Evolutionary conservation across 805 yeast species (phyloP).

Genomic region (Monosporozyma aquatica): DNA sequence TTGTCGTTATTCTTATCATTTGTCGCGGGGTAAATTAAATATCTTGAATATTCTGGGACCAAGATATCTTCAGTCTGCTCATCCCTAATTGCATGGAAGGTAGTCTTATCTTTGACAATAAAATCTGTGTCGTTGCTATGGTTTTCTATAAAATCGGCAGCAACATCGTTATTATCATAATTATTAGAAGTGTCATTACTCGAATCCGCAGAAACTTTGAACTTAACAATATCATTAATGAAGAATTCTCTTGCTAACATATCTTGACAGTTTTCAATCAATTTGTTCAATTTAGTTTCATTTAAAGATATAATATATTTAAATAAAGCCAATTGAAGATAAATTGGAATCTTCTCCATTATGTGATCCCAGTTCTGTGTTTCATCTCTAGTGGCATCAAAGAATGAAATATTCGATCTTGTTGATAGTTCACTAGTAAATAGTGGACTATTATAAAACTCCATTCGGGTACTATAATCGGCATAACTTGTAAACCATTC

Average conservation of each 20-base stretch:
- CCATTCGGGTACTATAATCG: constrained; percentile 58
- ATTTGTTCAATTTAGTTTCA: constrained; percentile 64
- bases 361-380: constrained; percentile 47
- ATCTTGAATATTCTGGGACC: constrained; percentile 52
- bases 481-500: constrained; percentile 82
- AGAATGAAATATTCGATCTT: constrained; percentile 73
- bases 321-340: constrained; percentile 77
- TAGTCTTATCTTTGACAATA: constrained; percentile 69
- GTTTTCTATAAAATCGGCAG: too few relatives aligned
- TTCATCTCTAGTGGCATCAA: constrained; percentile 77
- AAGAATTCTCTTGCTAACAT: constrained; percentile 69
- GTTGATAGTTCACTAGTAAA: constrained; percentile 94
- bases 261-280: constrained; percentile 73
- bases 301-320: constrained; percentile 69
- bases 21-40: constrained; percentile 40
- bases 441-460: constrained; percentile 57
- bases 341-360: constrained; percentile 73
- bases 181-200: too few relatives aligned
- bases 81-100: constrained; percentile 43
- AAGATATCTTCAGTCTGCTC: constrained; percentile 26
- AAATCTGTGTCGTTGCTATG: too few relatives aligned
- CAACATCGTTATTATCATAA: constrained; percentile 5
- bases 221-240: constrained; percentile 69
- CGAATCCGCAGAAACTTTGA: neutral
- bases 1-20: too few relatives aligned